phyloP scores from a whole-genome alignment of 306 rosid genomes.

The Echinosophora koreensis region DNA sequence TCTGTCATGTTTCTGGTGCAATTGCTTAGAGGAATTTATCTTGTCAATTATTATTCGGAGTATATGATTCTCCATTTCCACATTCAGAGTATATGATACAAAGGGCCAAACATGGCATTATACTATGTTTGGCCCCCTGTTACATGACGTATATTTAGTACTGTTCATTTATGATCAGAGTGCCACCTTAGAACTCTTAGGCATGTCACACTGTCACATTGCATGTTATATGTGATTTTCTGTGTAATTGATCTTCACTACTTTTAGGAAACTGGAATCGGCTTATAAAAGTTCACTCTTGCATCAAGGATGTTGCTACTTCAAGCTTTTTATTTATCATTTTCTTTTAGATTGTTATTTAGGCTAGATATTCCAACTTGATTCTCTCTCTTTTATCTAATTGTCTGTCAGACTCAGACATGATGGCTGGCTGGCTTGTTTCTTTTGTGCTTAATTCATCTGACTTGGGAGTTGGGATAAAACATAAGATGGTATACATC shows the following conservation, averaged over 20 bases:
- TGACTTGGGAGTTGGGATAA: not conserved
- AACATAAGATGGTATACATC: not conserved
- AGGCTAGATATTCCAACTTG: not conserved
- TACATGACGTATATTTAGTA: not conserved
- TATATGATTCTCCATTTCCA: not conserved
- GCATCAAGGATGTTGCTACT: not conserved
- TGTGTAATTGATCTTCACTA: not conserved
- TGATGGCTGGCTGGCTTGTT: not conserved
- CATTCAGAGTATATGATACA: too few relatives aligned
- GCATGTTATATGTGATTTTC: not conserved
- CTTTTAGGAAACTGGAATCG: not conserved
- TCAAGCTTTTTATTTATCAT: not conserved
- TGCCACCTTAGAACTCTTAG: not conserved
- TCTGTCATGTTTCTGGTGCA: not conserved
- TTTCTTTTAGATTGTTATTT: not conserved
- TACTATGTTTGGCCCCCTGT: not conserved
- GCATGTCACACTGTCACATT: not conserved
- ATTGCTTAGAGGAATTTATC: not conserved
- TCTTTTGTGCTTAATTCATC: not conserved
- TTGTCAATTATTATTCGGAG: constrained; percentile 1
- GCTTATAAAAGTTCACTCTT: not conserved
- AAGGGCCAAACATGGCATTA: too few relatives aligned
- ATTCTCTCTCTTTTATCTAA: not conserved
- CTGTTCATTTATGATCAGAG: not conserved
- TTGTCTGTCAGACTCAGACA: not conserved